Base-by-base conservation (phyloP, 2,329 filamentous ascomycete genomes). In the Lojkania enalia region DNA sequence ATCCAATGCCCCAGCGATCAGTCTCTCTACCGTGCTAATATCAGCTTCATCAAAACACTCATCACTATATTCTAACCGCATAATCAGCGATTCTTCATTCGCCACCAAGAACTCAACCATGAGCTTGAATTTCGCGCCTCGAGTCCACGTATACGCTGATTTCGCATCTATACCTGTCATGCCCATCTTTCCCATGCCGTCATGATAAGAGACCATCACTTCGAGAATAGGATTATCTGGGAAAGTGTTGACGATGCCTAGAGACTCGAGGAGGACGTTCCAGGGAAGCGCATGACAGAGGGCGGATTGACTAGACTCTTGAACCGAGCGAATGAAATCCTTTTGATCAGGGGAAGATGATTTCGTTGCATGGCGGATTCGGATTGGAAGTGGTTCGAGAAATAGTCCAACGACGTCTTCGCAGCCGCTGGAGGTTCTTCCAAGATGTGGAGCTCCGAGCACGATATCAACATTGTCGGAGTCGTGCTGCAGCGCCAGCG, bases 211-310 rank as follows among this genome's bases (percentile, higher is more conserved):
- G 19, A 45, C 23, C 16, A 51, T 39, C 4, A 14, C 25, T 30
- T 52, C 40, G 30, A 48, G 45, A 1, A 44, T 12, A 3, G 48
- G 49, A 32, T 54, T 46, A 23, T 49, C 36, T 2, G 48, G 48
- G 33, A 44, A 43, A 3, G 31, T 14, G 11, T 35, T 16, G 14
- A 16, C 18, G 6, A 42, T 18, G 23, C 39, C 43, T 9, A 64
- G 33, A 25, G 55, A 52, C 5, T 51, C n/a, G 9, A 64, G 48
- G 20, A 70, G 60, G 20, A 59, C 49, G 20, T 61, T 9, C 63
- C 63, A 70, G 1, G 63, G 62, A 1, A 69, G 33, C 2, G 53
- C 61, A 25, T 66, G 56, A 3, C 61, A 49, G 2, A 70, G 48
- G 2, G 66, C 62, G 6, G 48, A 38, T 38, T 57, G 53, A 12